A percentile compares a stretch with the other conserved stretches of the same genome.
Evolutionary conservation across 1,139 yeast genomes (phyloP).

Genomic region (Saccharomyces hybrid): DNA sequence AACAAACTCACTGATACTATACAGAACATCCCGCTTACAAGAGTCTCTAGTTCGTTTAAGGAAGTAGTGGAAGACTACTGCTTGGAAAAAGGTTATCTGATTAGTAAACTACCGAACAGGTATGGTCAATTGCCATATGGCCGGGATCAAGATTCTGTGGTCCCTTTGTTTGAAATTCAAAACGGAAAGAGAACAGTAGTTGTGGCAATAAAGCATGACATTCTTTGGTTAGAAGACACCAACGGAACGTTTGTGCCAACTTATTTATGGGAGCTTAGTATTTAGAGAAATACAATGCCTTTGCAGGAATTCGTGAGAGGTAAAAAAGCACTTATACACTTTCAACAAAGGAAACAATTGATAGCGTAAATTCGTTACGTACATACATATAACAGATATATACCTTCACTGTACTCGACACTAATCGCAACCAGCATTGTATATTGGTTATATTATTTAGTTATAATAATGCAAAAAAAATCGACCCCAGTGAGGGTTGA

Average conservation of each 20-base stretch:
- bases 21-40: slow-evolving; percentile 28
- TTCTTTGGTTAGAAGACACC: slow-evolving; percentile 34
- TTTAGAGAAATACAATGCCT: background rate
- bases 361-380: no score
- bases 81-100: slow-evolving; percentile 24
- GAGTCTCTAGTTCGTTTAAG: slow-evolving; percentile 35
- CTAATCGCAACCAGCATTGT: background rate
- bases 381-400: background rate
- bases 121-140: slow-evolving; percentile 18
- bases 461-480: no score
- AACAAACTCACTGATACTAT: slow-evolving; percentile 7
- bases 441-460: no score
- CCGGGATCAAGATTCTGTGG: slow-evolving; percentile 11
- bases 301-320: background rate
- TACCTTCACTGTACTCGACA: background rate
- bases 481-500: slow-evolving; percentile 34
- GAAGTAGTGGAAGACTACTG: slow-evolving; percentile 44
- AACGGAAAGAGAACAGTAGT: slow-evolving; percentile 2
- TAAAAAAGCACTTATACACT: background rate
- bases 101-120: slow-evolving; percentile 15
- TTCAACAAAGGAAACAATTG: background rate
- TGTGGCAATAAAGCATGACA: slow-evolving; percentile 38
- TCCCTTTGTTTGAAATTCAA: slow-evolving; percentile 22
- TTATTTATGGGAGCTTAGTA: slow-evolving; percentile 21
- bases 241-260: slow-evolving; percentile 31